A percentile compares a stretch with the other conserved stretches of the same genome.
phyloP scores from a whole-genome alignment of 2,329 filamentous ascomycete genomes.

The Diaporthe velutina region DNA sequence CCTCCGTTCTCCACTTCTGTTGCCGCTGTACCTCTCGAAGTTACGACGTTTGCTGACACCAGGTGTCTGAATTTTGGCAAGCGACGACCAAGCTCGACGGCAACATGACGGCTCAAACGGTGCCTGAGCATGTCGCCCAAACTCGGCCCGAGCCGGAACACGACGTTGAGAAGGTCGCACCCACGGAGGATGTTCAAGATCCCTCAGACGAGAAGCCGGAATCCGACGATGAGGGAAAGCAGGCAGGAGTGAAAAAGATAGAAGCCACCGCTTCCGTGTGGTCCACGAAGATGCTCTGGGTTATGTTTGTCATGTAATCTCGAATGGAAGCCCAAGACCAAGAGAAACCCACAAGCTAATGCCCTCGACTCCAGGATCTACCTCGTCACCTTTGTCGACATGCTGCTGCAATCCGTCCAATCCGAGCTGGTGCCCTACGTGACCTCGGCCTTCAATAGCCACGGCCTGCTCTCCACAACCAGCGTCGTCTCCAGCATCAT shows the following conservation, averaged over 20 bases:
- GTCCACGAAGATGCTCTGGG: slow-evolving; percentile 6
- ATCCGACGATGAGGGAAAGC: neutral
- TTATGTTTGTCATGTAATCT: neutral
- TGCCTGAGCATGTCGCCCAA: neutral
- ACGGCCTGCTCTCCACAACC: slow-evolving; percentile 66
- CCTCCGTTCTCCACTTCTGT: neutral
- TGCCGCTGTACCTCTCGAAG: too few species aligned
- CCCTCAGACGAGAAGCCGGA: neutral
- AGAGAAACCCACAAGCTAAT: neutral
- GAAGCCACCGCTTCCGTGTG: slow-evolving; percentile 1
- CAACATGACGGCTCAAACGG: neutral
- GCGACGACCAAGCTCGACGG: neutral
- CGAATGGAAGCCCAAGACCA: neutral
- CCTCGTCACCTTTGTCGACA: neutral
- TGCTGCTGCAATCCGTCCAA: slow-evolving; percentile 5
- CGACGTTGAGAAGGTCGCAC: neutral
- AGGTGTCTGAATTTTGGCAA: neutral
- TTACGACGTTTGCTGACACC: neutral
- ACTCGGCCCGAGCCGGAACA: neutral
- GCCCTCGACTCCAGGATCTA: neutral
- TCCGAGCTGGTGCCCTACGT: slow-evolving; percentile 57
- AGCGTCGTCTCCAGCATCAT: slow-evolving; percentile 68
- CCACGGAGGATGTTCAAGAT: neutral
- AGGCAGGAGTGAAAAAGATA: slow-evolving; percentile 1
- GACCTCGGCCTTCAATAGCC: slow-evolving; percentile 62